Conservation (phyloP, 73 alveolate species). For the Paramecium octaurelia region DNA sequence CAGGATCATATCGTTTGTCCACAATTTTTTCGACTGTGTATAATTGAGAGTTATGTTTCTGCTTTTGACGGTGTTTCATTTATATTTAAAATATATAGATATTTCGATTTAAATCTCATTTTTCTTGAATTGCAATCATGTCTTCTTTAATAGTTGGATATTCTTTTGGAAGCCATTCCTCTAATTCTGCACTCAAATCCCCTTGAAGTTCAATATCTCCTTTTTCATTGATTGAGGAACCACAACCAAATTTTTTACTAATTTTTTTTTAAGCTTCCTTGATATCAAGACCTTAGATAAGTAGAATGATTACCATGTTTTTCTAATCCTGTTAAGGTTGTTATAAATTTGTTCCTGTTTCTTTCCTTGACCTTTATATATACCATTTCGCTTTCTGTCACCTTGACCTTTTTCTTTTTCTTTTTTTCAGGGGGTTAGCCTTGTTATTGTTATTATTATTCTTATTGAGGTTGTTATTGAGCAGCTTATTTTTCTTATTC, state of each 20-base stretch:
- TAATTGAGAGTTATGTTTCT: not conserved
- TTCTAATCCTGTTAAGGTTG: constrained; percentile 9
- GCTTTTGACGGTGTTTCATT: not conserved
- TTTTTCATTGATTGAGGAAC: constrained; percentile 1
- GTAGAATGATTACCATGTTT: not conserved
- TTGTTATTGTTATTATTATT: not conserved
- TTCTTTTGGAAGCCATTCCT: constrained; percentile 35
- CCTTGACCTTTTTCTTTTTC: constrained; percentile 1
- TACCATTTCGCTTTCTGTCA: constrained; percentile 6
- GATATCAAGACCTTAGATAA: constrained; percentile 1
- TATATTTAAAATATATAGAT: not conserved
- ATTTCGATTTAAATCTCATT: constrained; percentile 14
- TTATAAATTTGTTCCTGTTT: not conserved
- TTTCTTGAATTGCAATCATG: constrained; percentile 27
- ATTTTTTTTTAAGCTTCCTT: constrained; percentile 28
- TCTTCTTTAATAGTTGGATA: constrained; percentile 31
- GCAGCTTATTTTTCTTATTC: not conserved
- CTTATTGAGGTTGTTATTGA: not conserved
- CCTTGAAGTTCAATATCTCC: not conserved
- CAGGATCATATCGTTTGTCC: not conserved
- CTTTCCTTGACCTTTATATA: constrained; percentile 28
- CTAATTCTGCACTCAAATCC: not conserved
- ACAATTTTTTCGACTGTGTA: constrained; percentile 3
- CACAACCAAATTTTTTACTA: constrained; percentile 50
- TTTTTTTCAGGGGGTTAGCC: not conserved